phyloP scores from a whole-genome alignment of 352 stramenopile genomes.

The Globisporangium nunn region DNA sequence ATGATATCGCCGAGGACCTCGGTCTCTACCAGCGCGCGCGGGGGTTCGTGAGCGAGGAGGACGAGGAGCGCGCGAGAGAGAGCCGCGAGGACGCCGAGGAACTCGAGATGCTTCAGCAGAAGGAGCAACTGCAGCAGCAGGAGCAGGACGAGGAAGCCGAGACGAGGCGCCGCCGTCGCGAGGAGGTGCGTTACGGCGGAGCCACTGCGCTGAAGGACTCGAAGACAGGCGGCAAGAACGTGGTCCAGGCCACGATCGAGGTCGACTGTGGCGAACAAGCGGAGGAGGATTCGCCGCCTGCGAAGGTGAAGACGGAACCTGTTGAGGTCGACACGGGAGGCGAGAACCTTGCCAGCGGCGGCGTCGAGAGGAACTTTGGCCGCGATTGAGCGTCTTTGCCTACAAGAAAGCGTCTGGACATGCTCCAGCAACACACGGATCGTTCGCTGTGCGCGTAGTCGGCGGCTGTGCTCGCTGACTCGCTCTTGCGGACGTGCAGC shows the following conservation, averaged over 20 bases:
- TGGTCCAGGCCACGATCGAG: not conserved
- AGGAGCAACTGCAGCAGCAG: not conserved
- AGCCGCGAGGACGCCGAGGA: not conserved
- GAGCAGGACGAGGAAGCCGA: not conserved
- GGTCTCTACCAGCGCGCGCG: conserved; percentile 8
- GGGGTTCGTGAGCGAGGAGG: conserved; percentile 3
- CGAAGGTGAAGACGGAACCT: too few relatives aligned
- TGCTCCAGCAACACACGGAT: too few relatives aligned
- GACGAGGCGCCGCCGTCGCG: not conserved
- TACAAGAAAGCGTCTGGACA: too few relatives aligned
- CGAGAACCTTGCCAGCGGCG: too few relatives aligned
- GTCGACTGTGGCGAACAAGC: too few relatives aligned
- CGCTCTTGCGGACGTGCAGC: too few relatives aligned
- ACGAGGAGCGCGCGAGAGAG: not conserved
- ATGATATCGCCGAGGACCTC: conserved; percentile 7
- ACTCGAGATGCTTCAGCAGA: not conserved
- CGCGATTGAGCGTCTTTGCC: too few relatives aligned
- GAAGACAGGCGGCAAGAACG: not conserved
- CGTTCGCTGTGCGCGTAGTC: too few relatives aligned
- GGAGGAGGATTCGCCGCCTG: too few relatives aligned
- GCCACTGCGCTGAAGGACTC: not conserved
- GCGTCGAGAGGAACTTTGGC: too few relatives aligned
- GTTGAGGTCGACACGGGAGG: too few relatives aligned
- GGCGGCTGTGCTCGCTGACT: too few relatives aligned
- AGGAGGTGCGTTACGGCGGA: not conserved